Base-by-base conservation (phyloP, 257 asterid genomes). In the Anisodus acutangulus region DNA sequence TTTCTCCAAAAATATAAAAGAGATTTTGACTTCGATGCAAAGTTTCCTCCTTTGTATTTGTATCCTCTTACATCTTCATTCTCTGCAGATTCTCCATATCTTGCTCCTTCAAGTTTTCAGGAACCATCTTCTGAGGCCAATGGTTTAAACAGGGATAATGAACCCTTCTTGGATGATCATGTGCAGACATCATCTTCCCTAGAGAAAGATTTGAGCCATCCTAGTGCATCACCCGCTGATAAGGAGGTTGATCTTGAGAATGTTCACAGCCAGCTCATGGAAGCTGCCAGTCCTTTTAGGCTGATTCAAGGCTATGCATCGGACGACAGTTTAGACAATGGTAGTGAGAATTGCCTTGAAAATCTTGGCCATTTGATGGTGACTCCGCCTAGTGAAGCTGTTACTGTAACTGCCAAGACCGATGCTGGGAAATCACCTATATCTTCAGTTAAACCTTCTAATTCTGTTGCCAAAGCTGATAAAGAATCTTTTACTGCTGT, bases 251-350 rank as follows among this genome's bases (percentile, higher is more conserved):
- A 84, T 89, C 49, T 22, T 80, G 90, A 87, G 85, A 90, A 91
- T 83, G 88, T 74, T 84, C 82, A 92, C 31, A 57, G 83, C 83
- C 91, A 88, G 87, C 86, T 57, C 60, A 78, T 71, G 66, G 88
- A 86, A 84, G 89, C 87, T 66, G 85, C 84, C 35, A 84, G 89
- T 82, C 85, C 97, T 82, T 84, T 90, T 83, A 90, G 90, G 85
- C 88, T 93, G 41, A 17, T 95, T 78, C 94, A 92, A 87, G 93
- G 89, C 54, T 93, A 89, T 88, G 86, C 89, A 54, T 90, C 97
- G 39, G 93, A 90, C 72, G 87, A 84, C 69, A 83, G 91, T 87
- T 87, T 89, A n/a, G 95, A 88, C 85, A 84, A 82, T 64, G 89
- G 86, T 54, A 89, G 68, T 31, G 90, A 69, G 88, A 86, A 64